Base-by-base conservation (phyloP, 2,329 filamentous ascomycete species). In the Trematosphaeria pertusa region DNA sequence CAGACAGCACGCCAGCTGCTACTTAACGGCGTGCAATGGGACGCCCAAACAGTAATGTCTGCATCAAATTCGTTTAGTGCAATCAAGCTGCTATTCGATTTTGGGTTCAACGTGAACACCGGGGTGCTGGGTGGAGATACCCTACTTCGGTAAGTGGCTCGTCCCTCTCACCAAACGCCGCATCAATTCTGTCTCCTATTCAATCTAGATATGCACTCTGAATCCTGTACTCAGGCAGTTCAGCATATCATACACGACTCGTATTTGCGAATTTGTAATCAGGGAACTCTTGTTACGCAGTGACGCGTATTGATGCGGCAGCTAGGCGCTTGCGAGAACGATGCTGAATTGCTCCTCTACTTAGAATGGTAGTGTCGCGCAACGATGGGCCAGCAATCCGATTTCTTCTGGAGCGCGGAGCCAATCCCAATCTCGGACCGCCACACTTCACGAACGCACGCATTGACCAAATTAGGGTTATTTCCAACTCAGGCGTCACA, bases 21-120 rank as follows among this genome's bases (percentile, higher is more conserved):
- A 12, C 8, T 8, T 8, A 28, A 12, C 8, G 24, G 12, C 24
- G 24, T 12, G 24, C 7, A 28, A 28, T 28, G 24, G 24, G 24
- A 28, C 12, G 8, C 12, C 24, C 7, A 28, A 28, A 12, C 12
- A 8, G 8, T 28, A 12, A 28, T 21, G 18, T 5, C 11, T 19
- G 37, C 32, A 12, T 40, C 37, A 14, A 33, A 34, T 2, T 37
- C 37, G 2, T 15, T 50, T 9, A 31, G 31, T 17, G 43, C 22
- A 42, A 28, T 47, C n/a, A 46, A 43, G 19, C 14, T 46, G 10
- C 43, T 50, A 3, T 28, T 50, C 22, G 43, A 47, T 2, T 42
- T 10, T 17, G 48, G 48, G 2, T 50, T 46, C 28, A 17, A 46
- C 14, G 38, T 50, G 11, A 50, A 50, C 18, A 38, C 20, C 21